A percentile compares a stretch with the other conserved stretches of the same genome.
Conservation (phyloP, 2,329 filamentous ascomycete genomes). For the Grosmannia serpens region DNA sequence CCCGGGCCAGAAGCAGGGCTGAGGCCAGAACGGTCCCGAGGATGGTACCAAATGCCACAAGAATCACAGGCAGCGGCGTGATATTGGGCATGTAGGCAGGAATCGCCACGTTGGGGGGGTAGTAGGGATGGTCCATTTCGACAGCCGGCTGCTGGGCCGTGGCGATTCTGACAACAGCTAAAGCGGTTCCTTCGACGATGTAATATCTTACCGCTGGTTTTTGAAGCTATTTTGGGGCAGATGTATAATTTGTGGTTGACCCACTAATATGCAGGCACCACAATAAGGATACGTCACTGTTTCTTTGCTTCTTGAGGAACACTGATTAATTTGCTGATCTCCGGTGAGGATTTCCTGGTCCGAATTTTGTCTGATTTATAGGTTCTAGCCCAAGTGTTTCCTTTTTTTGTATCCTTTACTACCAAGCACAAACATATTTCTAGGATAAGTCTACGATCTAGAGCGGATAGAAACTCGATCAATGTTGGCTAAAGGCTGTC, state of each 20-base stretch:
- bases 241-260: not conserved
- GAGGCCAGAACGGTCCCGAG: constrained; percentile 24
- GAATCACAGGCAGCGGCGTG: constrained; percentile 24
- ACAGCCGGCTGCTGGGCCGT: not conserved
- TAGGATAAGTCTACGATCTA: no score
- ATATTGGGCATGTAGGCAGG: constrained; percentile 34
- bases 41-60: constrained; percentile 25
- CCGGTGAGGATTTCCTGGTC: no score
- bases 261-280: not conserved
- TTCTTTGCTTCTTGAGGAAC: not conserved
- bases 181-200: not conserved
- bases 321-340: no score
- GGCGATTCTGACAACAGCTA: no score
- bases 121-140: constrained; percentile 34
- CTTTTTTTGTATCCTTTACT: no score
- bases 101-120: constrained; percentile 31
- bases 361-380: no score
- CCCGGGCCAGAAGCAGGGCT: constrained; percentile 18
- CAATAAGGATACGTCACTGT: not conserved
- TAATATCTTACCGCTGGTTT: not conserved
- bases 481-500: no score
- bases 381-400: no score
- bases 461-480: no score
- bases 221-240: not conserved
- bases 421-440: no score